These are phyloP conservation scores for Cystobasidium sp. DNA, from an alignment of 1,284 basidiomycete species.

Conservation along the genomic window DNA sequence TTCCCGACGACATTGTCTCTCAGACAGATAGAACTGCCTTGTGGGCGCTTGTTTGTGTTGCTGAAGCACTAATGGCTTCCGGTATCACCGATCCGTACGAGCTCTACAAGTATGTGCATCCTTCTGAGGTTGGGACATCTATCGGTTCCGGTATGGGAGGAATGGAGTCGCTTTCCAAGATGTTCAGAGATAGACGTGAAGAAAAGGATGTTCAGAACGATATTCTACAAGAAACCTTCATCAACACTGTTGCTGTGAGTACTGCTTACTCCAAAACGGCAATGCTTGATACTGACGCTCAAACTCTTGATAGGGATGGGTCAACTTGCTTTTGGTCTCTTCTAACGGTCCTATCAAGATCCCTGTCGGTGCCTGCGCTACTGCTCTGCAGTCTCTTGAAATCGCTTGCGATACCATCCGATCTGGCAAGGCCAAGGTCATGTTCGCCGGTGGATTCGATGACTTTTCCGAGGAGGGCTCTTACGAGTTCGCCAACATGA, in stretches of 20 bases:
- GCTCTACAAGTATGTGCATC: conserved; percentile 94
- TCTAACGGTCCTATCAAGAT: conserved; percentile 98
- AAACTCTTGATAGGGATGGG: conserved; percentile 97
- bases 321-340: conserved; percentile 90
- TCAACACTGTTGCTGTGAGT: conserved; percentile 48
- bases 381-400: conserved; percentile 94
- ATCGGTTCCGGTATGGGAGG: conserved; percentile 98
- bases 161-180: conserved; percentile 72
- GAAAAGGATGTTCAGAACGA: conserved; percentile 98
- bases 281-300: conserved; percentile 59
- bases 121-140: conserved; percentile 89
- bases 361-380: conserved; percentile 97
- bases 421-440: conserved; percentile 95
- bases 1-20: conserved; percentile 94
- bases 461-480: conserved; percentile 78
- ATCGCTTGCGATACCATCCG: conserved; percentile 96
- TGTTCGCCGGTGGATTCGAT: conserved; percentile 98
- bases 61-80: conserved; percentile 94
- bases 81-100: conserved; percentile 98
- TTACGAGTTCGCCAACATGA: conserved; percentile 83
- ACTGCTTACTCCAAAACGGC: conserved; percentile 23
- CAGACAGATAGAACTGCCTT: conserved; percentile 93
- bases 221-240: conserved; percentile 94
- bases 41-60: conserved; percentile 93
- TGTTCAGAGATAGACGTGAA: conserved; percentile 98